phyloP scores from a whole-genome alignment of 2,329 filamentous ascomycete species.

The Spiromastix sp. region DNA sequence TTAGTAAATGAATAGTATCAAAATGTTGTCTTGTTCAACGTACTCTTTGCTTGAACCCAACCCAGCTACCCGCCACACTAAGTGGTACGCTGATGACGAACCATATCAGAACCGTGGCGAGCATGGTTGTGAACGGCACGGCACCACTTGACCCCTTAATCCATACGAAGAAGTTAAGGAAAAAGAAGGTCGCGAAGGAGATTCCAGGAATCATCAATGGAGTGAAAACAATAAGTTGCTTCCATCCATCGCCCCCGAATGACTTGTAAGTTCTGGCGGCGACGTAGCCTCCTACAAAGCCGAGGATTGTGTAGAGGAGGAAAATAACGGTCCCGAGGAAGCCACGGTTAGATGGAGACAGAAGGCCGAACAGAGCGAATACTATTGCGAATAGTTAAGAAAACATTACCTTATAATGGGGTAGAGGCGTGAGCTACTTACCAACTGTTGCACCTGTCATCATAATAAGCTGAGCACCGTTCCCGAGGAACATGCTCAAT shows the following conservation, averaged over 20 bases:
- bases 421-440: constrained; percentile 23
- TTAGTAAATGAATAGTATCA: constrained; percentile 1
- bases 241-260: constrained; percentile 87
- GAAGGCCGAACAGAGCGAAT: constrained; percentile 86
- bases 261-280: constrained; percentile 90
- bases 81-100: constrained; percentile 92
- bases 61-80: constrained; percentile 81
- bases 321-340: constrained; percentile 90
- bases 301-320: constrained; percentile 84
- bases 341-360: constrained; percentile 91
- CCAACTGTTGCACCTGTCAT: constrained; percentile 90
- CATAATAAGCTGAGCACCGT: constrained; percentile 90
- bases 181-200: constrained; percentile 81
- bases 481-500: constrained; percentile 79
- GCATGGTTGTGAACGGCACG: constrained; percentile 93
- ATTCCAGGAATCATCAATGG: constrained; percentile 76
- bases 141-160: constrained; percentile 84
- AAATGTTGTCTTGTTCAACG: too few species aligned
- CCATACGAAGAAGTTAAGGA: constrained; percentile 94
- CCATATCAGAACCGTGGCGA: constrained; percentile 88
- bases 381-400: constrained; percentile 30
- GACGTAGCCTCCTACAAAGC: constrained; percentile 83
- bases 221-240: constrained; percentile 81
- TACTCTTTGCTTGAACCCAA: constrained; percentile 68
- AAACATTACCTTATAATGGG: constrained; percentile 6